Evolutionary conservation across 73 alveolate species (phyloP), one percentile per base, ranked within the genome.

Genomic region (Paramecium pentaurelia): DNA sequence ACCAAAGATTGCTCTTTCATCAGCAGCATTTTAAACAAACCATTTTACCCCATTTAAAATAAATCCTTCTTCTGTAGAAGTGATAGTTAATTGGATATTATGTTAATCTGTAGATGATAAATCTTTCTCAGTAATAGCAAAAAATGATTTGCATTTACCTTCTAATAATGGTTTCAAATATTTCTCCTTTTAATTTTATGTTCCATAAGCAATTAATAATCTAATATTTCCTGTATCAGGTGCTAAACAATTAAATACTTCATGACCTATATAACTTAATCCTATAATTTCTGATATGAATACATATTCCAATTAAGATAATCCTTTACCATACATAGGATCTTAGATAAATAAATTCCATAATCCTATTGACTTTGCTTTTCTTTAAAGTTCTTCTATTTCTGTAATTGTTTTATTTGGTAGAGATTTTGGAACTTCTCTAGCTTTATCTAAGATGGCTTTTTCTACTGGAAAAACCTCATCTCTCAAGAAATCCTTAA

Each of bases 141-240:
- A 94, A 47, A 94, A 92, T 6, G 94, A 60, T 71, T 92, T 71
- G 28, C 86, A 73, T 49, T 77, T 25, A 7, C 95, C 95, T 34
- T 88, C 95, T 10, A 94, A 89, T 44, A 94, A 58, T 0, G 97
- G 97, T 84, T 47, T 96, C 1, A 94, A 90, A 93, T 95, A 94
- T 16, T 88, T 71, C 90, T 86, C 77, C 86, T 86, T 94, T 86
- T 94, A 93, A 68, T 90, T 92, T n/a, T 47, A 54, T 11, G 96
- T 94, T n/a, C 96, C 96, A 49, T 60, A 94, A 59, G 51, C 71
- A 37, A 88, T 93, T 32, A 94, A 42, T 28, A 94, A 94, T 75
- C 92, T 94, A 88, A 94, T 94, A 80, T 94, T 94, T 32, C 96
- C 96, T 0, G 96, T 94, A 59, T 94, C 96, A 4, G 96, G 96